Conservation (phyloP, 345 rosid genomes). For the Chamaenerion angustifolium region DNA sequence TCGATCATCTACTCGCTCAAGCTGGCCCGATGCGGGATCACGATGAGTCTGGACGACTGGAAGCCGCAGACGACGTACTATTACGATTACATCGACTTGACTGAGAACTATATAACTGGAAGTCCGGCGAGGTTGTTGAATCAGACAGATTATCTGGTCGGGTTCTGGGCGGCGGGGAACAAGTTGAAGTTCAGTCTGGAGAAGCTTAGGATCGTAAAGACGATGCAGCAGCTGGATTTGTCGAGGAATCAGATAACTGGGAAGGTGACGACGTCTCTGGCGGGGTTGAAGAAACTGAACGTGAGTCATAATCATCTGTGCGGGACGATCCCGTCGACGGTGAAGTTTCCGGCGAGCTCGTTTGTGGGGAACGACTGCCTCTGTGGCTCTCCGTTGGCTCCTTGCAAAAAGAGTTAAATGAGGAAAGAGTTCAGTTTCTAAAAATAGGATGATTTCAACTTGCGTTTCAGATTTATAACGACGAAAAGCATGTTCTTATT, state of each 20-base stretch:
- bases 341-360: conserved; percentile 37
- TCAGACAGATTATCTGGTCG: conserved; percentile 40
- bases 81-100: conserved; percentile 62
- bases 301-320: conserved; percentile 55
- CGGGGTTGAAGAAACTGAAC: conserved; percentile 30
- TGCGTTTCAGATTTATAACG: too few relatives aligned
- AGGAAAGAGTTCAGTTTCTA: not conserved
- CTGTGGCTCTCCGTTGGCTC: conserved; percentile 40
- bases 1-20: conserved; percentile 56
- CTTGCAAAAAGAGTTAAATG: conserved; percentile 20
- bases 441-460: not conserved
- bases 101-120: conserved; percentile 53
- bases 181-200: conserved; percentile 40
- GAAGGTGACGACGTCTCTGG: conserved; percentile 32
- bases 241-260: conserved; percentile 46
- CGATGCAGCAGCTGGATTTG: conserved; percentile 38
- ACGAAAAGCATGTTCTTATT: too few relatives aligned
- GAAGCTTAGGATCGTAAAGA: conserved; percentile 22
- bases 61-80: conserved; percentile 48
- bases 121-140: conserved; percentile 37
- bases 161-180: conserved; percentile 38
- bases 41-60: conserved; percentile 40
- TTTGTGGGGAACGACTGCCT: conserved; percentile 40
- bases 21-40: conserved; percentile 62
- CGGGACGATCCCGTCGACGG: conserved; percentile 40